phyloP scores from a whole-genome alignment of 1,284 basidiomycete genomes.

The Golubevia pallescens region DNA sequence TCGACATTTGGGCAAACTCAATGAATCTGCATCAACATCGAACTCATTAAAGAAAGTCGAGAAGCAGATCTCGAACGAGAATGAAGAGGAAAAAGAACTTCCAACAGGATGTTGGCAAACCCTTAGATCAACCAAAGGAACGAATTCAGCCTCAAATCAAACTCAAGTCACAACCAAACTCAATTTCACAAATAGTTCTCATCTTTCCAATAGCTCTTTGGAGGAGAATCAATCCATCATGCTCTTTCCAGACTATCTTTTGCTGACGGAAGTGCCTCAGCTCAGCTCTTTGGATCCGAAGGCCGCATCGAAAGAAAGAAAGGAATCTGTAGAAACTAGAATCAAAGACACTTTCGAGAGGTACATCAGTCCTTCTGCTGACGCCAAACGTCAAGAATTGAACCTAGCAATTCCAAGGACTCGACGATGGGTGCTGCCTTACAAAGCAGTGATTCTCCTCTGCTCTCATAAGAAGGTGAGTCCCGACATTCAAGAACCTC shows the following conservation, averaged over 20 bases:
- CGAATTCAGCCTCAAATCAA: too few species aligned
- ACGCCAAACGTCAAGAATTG: background rate
- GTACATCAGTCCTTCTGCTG: background rate
- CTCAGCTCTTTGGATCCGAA: background rate
- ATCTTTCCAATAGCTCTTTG: conserved; percentile 4
- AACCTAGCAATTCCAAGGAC: too few species aligned
- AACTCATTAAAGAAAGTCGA: background rate
- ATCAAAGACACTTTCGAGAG: background rate
- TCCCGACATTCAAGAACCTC: background rate
- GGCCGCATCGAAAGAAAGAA: background rate
- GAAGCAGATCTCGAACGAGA: background rate
- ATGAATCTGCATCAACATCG: conserved; percentile 4
- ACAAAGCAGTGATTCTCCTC: conserved; percentile 6
- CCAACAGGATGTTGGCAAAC: conserved; percentile 11
- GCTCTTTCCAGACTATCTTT: conserved; percentile 9
- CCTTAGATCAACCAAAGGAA: too few species aligned
- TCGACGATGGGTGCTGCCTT: too few species aligned
- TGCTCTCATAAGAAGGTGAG: conserved; percentile 9
- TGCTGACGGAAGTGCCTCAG: conserved; percentile 7
- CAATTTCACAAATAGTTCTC: conserved; percentile 9
- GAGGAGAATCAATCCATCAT: conserved; percentile 7
- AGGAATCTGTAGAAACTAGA: background rate
- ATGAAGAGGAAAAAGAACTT: background rate
- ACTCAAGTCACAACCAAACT: background rate
- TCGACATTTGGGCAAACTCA: conserved; percentile 1